Base-by-base conservation (phyloP, 257 asterid species). In the Dorcoceras hygrometricum region DNA sequence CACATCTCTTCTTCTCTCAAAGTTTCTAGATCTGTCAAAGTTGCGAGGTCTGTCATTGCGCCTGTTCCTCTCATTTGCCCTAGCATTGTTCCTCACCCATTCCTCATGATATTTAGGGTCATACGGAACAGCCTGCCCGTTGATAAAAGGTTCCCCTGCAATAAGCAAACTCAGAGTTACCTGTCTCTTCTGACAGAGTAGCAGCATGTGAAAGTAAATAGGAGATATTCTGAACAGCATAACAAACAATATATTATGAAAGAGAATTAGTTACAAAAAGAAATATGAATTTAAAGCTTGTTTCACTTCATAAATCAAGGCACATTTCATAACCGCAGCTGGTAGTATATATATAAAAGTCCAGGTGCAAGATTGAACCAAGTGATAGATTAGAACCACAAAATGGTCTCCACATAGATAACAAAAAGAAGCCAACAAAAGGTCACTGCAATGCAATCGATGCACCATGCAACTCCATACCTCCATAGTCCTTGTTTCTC, bases 51-150 rank as follows among this genome's bases (percentile, higher is more conserved):
- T 80, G 75, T 86, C 95, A 39, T 84, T 90, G 67, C 96, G 91
- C 76, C 87, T 78, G 71, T 90, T 90, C 81, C 97, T 84, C 73
- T 83, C 92, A 27, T 86, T 86, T 70, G 97, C 92, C 34, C 89
- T 77, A 28, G 90, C 84, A 79, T 87, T 89, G 82, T 91, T 89
- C 83, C 95, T 88, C 82, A 82, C 92, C 97, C 97, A 93, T 67
- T 90, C 97, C 83, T 82, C 97, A 0, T 93, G 99, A 65, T 93
- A 93, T 66, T 84, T 93, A 5, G 95, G 95, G 67, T 93, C 97
- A 46, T 93, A 93, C 2, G 99, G 97, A 24, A 90, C 95, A 69
- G 99, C 99, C 69, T 90, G 88, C 8, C 99, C 99, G n/a, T 90
- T 82, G 51, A 93, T 88, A 64, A 93, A 88, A 32, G 99, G 99